Evolutionary conservation across 2,329 filamentous ascomycete genomes (phyloP).

Genomic region (Rugonectria rugulosa): DNA sequence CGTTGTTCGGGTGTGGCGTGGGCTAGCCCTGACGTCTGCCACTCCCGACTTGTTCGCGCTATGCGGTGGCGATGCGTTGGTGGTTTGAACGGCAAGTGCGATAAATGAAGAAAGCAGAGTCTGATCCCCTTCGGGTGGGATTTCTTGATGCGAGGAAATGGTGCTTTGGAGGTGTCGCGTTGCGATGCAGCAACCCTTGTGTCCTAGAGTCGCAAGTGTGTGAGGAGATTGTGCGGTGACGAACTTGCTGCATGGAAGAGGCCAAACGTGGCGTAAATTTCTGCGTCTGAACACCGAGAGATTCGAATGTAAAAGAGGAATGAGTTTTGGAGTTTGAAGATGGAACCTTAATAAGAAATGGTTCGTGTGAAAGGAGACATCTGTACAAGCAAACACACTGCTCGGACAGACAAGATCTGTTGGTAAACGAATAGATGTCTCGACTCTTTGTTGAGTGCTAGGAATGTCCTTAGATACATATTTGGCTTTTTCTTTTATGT

Average conservation of each 20-base stretch:
- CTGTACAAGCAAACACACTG: too few species aligned
- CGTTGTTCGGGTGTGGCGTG: constrained; percentile 38
- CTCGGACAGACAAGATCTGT: too few species aligned
- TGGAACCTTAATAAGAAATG: too few species aligned
- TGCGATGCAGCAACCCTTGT: constrained; percentile 50
- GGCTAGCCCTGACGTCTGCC: constrained; percentile 31
- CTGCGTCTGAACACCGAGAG: too few species aligned
- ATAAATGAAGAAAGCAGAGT: constrained; percentile 47
- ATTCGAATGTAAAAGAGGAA: too few species aligned
- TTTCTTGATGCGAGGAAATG: constrained; percentile 48
- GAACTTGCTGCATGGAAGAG: constrained; percentile 42
- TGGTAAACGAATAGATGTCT: too few species aligned
- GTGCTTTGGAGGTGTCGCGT: constrained; percentile 47
- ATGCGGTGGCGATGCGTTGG: constrained; percentile 25
- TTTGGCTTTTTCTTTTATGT: too few species aligned
- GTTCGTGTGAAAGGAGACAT: too few species aligned
- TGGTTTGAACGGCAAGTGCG: constrained; percentile 48
- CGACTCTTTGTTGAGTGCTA: too few species aligned
- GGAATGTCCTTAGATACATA: too few species aligned
- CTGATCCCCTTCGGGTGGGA: constrained; percentile 47
- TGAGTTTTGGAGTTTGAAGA: too few species aligned
- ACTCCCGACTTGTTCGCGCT: constrained; percentile 36
- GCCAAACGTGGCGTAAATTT: constrained; percentile 41
- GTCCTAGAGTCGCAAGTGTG: not conserved
- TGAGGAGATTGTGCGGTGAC: not conserved